These are phyloP conservation scores for Russula sp. DNA, from an alignment of 768 basidiomycete species.

Conservation along the genomic window DNA sequence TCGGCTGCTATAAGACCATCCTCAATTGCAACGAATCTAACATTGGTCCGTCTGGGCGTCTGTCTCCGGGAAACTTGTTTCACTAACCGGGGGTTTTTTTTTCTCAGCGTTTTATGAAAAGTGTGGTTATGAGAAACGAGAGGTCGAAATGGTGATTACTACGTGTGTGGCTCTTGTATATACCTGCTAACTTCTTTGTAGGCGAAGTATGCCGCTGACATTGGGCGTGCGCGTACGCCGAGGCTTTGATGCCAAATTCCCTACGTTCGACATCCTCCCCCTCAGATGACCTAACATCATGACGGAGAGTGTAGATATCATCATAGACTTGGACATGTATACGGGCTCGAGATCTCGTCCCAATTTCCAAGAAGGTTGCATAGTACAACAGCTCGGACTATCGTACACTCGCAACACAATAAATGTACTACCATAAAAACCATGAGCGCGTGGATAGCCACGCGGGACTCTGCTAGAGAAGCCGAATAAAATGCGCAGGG, in stretches of 20 bases:
- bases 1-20: conserved; percentile 94
- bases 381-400: conserved; percentile 17
- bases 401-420: conserved; percentile 16
- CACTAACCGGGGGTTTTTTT: neutral
- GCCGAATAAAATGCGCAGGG: conserved; percentile 5
- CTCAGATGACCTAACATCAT: neutral
- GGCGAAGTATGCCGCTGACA: conserved; percentile 55
- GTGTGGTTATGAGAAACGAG: conserved; percentile 88
- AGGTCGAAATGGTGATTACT: conserved; percentile 78
- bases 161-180: neutral
- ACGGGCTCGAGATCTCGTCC: neutral
- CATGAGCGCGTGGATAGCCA: conserved; percentile 15
- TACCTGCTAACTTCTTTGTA: conserved; percentile 23
- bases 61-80: neutral
- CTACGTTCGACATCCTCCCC: neutral
- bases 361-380: neutral
- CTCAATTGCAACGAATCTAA: conserved; percentile 90
- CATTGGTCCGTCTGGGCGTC: conserved; percentile 60
- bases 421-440: conserved; percentile 15
- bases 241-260: conserved; percentile 18
- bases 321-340: neutral
- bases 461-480: conserved; percentile 2
- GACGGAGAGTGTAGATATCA: neutral
- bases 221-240: conserved; percentile 35
- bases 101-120: conserved; percentile 89